These are phyloP conservation scores for Chloropicon primus DNA, from an alignment of 139 green algal genomes.

Conservation along the genomic window DNA sequence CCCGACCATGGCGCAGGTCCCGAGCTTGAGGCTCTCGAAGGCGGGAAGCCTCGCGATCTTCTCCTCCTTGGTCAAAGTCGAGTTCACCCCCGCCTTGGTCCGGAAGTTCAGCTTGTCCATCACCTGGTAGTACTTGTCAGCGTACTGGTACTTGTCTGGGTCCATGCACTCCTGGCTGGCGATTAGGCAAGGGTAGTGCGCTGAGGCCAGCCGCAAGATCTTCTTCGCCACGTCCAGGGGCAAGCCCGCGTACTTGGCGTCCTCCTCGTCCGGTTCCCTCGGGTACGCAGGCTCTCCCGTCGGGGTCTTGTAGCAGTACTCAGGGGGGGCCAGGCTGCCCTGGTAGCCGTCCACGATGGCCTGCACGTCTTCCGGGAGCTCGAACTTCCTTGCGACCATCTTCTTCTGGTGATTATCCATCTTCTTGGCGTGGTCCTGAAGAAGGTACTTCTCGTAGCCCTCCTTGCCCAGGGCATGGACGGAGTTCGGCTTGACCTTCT, in stretches of 20 bases:
- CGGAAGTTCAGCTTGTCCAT: not conserved
- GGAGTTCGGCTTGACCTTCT: too few relatives aligned
- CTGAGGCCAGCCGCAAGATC: not conserved
- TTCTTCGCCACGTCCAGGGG: not conserved
- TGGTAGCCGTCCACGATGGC: slow-evolving; percentile 2
- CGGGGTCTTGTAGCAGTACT: slow-evolving; percentile 8
- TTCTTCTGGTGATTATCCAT: slow-evolving; percentile 7
- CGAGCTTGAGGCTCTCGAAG: not conserved
- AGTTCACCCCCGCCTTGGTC: not conserved
- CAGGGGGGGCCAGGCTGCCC: slow-evolving; percentile 10
- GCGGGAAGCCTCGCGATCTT: not conserved
- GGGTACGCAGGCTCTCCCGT: slow-evolving; percentile 1
- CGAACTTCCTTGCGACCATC: not conserved
- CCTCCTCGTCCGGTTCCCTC: slow-evolving; percentile 7
- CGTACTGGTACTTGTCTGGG: not conserved
- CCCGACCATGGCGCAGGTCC: slow-evolving; percentile 16
- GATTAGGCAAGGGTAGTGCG: not conserved
- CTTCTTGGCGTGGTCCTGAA: slow-evolving; percentile 54
- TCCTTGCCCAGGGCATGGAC: too few relatives aligned
- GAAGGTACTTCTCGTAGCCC: slow-evolving; percentile 64
- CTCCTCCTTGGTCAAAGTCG: not conserved
- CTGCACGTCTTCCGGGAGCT: not conserved
- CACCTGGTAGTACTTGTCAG: too few relatives aligned
- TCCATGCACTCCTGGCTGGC: not conserved
- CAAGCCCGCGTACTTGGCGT: not conserved